Conservation (phyloP, 306 rosid genomes). For the Cicer pinnatifidum region DNA sequence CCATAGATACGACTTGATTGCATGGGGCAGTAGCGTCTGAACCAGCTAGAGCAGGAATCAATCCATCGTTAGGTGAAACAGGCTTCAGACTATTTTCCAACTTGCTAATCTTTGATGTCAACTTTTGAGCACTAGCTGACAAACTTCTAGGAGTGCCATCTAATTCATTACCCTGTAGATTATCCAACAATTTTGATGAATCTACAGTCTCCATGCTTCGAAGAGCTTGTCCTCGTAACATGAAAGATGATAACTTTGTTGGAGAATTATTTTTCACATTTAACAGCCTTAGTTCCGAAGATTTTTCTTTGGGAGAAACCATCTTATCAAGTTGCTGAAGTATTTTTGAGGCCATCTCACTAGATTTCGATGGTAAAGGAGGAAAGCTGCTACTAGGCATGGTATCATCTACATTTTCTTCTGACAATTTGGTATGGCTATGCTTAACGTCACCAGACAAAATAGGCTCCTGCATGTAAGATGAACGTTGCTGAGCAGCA, state of each 20-base stretch:
- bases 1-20: slow-evolving; percentile 44
- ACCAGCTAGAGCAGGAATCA: slow-evolving; percentile 43
- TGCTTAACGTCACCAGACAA: slow-evolving; percentile 48
- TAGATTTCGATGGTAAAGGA: slow-evolving; percentile 65
- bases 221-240: slow-evolving; percentile 86
- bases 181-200: slow-evolving; percentile 64
- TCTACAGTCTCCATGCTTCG: slow-evolving; percentile 79
- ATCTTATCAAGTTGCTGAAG: slow-evolving; percentile 80
- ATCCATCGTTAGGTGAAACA: slow-evolving; percentile 45
- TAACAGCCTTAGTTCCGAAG: slow-evolving; percentile 52
- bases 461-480: slow-evolving; percentile 56
- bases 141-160: slow-evolving; percentile 41
- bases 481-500: slow-evolving; percentile 50
- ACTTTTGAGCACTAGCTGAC: slow-evolving; percentile 49
- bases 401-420: slow-evolving; percentile 55
- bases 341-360: slow-evolving; percentile 85
- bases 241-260: slow-evolving; percentile 71
- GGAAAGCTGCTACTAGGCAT: slow-evolving; percentile 61
- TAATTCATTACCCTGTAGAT: slow-evolving; percentile 37
- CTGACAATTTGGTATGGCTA: slow-evolving; percentile 44
- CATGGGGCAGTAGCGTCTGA: slow-evolving; percentile 44
- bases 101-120: slow-evolving; percentile 52
- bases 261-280: slow-evolving; percentile 60
- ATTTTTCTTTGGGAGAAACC: slow-evolving; percentile 73
- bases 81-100: slow-evolving; percentile 54